Evolutionary conservation across 2,329 filamentous ascomycete species (phyloP), one percentile per base, ranked within the genome.

Genomic region (Tolypocladium pustulatum): DNA sequence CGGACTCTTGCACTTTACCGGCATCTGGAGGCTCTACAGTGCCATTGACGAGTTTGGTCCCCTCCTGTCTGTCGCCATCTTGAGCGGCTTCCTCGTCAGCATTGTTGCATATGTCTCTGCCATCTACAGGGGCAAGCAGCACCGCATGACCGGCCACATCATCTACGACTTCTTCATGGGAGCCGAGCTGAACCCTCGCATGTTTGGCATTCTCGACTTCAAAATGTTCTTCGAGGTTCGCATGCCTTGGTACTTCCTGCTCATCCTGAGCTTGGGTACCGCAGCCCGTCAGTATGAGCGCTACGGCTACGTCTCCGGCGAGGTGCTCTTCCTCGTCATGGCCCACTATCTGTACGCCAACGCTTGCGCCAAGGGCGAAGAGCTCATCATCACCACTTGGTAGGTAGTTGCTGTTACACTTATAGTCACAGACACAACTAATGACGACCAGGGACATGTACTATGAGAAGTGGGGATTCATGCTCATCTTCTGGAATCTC

Each of bases 401-500:
- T 74, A 70, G 68, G 70, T 17, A 27, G n/a, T n/a, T 8, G 1
- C 8, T 37, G 27, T 36, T 12, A 22, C 22, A 2, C 32, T 34
- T 20, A 10, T 3, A 20, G 17, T 20, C 12, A 34, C 32, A 32
- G 6, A 36, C 27, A 55, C 13, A 6, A 20, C 41, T 62, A 55
- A 61, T 55, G 6, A 34, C 8, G 12, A 13, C 12, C 49, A 73
- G 72, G 88, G 91, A 96, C 68, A 96, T 96, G 88, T 96, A 95
- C 79, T 93, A 91, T 67, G 91, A 96, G 80, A 96, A 96, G 77
- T 92, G 90, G 84, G 91, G 91, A 57, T 96, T 96, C 79, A 96
- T 96, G 91, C 83, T 96, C 65, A 95, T 95, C 73, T 96, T 96
- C 83, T 96, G 91, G 91, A 96, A 96, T 75, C 79, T 96, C 71